These are phyloP conservation scores for Teratosphaeria pseudoeucalypti DNA, from an alignment of 2,329 filamentous ascomycete species.

Conservation along the genomic window DNA sequence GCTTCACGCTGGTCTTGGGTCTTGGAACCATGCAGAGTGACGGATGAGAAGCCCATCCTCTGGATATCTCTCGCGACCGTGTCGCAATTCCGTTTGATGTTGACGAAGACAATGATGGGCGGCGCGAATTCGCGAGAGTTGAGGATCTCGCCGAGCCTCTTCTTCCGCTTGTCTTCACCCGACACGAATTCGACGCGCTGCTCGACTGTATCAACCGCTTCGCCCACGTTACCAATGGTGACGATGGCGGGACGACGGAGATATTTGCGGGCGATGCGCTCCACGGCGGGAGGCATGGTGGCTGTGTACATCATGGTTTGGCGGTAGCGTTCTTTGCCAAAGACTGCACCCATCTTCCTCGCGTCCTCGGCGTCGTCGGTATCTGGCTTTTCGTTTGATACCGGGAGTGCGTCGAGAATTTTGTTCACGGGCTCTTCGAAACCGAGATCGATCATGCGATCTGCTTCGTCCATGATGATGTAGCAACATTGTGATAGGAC, in stretches of 20 bases:
- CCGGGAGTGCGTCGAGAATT: conserved; percentile 87
- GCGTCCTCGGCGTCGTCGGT: conserved; percentile 82
- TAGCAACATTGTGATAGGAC: conserved; percentile 96
- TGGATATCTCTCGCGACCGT: conserved; percentile 90
- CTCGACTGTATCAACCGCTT: conserved; percentile 95
- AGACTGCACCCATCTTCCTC: conserved; percentile 72
- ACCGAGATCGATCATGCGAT: conserved; percentile 96
- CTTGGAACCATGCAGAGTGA: conserved; percentile 90
- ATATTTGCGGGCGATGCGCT: conserved; percentile 95
- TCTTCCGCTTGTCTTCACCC: conserved; percentile 93
- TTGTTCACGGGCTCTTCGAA: conserved; percentile 98
- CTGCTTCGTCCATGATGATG: conserved; percentile 98
- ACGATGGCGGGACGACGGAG: conserved; percentile 85
- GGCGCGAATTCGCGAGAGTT: conserved; percentile 67
- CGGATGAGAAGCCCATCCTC: conserved; percentile 78
- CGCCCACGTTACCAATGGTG: conserved; percentile 85
- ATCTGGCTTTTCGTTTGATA: conserved; percentile 90
- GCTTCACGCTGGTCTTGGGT: conserved; percentile 97
- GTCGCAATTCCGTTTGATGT: conserved; percentile 98
- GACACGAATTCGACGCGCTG: conserved; percentile 87
- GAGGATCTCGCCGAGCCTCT: conserved; percentile 85
- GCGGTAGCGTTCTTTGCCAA: conserved; percentile 68
- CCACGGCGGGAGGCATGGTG: conserved; percentile 87
- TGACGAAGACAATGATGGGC: conserved; percentile 98
- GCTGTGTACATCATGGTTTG: conserved; percentile 99